Evolutionary conservation across 306 rosid species (phyloP), one percentile per base, ranked within the genome.

Genomic region (Quercus gilva): DNA sequence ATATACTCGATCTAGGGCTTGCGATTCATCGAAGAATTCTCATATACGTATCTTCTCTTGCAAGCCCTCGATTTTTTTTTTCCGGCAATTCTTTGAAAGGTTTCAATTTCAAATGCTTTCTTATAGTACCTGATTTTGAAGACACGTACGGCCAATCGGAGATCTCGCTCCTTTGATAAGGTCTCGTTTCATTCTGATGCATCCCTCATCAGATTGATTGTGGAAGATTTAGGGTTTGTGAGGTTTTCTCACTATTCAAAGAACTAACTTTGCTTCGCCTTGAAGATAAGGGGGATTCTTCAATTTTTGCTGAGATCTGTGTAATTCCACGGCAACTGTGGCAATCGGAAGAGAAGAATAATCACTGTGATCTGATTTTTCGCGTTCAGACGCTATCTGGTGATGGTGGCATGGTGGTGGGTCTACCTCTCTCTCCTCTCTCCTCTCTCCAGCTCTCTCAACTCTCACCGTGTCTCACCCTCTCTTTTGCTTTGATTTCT

Each of bases 101-200:
- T 72, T 75, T 21, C 76, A 14, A 17, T 53, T 84, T 80, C 20
- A 6, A 78, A 67, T 35, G 23, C n/a, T 52, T 15, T 70, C 20
- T 70, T 5, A 37, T 63, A 69, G 64, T 37, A 76, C 78, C 85
- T 55, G 84, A 84, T 29, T 77, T 64, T 71, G 63, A 6, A 5
- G 23, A 58, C 59, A 74, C 76, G 55, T 43, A 65, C 81, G 58
- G 49, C 49, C 84, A 71, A 74, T 89, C 86, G 79, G 51, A 18
- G 74, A 59, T 78, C 55, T 79, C 41, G 6, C 58, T 43, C 58
- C 71, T 55, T 79, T 7, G 65, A 29, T 79, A 37, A 19, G 45
- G 14, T 56, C 26, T 31, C 52, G 4, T 65, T 35, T 59, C 31
- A 7, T 64, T 28, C 41, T 17, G 52, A 18, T 15, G 35, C 52